Percentiles rank a stretch among this genome's conserved stretches.
phyloP scores from a whole-genome alignment of 2,329 filamentous ascomycete species.

The Alternaria panax region DNA sequence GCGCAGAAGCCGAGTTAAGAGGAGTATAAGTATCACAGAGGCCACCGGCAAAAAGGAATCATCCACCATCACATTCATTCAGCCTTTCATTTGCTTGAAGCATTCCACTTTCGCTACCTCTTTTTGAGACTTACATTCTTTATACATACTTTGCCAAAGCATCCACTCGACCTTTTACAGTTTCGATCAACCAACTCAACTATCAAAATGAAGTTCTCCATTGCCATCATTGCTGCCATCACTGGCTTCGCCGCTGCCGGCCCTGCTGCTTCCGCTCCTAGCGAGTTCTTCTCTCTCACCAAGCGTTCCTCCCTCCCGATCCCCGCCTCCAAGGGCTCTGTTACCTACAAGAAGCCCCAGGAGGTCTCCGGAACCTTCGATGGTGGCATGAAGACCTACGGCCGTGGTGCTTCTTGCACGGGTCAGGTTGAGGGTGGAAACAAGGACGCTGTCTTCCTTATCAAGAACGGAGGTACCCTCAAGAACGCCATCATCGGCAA shows the following conservation, averaged over 20 bases:
- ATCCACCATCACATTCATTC: conserved; percentile 28
- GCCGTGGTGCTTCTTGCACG: conserved; percentile 49
- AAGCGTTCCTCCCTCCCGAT: conserved; percentile 44
- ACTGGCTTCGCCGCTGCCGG: conserved; percentile 40
- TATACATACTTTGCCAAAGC: conserved; percentile 26
- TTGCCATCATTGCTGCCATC: conserved; percentile 34
- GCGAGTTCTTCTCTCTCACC: conserved; percentile 34
- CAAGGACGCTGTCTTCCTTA: conserved; percentile 61
- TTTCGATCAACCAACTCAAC: conserved; percentile 18
- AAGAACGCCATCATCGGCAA: conserved; percentile 64
- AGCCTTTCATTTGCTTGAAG: conserved; percentile 36
- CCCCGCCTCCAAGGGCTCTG: conserved; percentile 43
- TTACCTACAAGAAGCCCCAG: conserved; percentile 37
- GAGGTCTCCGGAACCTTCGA: conserved; percentile 39
- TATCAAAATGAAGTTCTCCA: conserved; percentile 46
- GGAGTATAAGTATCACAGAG: conserved; percentile 21
- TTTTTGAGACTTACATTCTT: conserved; percentile 26
- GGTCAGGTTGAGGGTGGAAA: conserved; percentile 56
- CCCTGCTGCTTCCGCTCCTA: conserved; percentile 33
- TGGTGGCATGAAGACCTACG: conserved; percentile 46
- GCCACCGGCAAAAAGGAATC: conserved; percentile 4
- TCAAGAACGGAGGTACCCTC: conserved; percentile 60
- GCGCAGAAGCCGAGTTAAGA: neutral
- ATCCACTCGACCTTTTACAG: conserved; percentile 21
- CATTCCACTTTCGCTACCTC: conserved; percentile 27